Base-by-base conservation (phyloP, 1,284 basidiomycete genomes). In the Tetrapyrgos nigripes region DNA sequence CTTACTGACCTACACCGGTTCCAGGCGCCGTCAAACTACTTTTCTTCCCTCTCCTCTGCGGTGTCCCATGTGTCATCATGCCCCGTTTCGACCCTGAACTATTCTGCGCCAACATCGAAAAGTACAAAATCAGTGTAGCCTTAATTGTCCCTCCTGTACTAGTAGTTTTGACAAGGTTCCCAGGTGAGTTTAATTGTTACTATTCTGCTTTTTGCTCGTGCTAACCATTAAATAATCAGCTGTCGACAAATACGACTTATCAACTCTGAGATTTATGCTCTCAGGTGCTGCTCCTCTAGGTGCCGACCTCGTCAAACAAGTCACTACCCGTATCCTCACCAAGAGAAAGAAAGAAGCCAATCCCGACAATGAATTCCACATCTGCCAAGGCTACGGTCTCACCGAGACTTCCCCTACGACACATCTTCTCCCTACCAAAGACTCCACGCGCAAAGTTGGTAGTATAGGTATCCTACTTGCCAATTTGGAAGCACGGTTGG, bases 81-180 rank as follows among this genome's bases (percentile, higher is more conserved):
- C 78, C 86, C 0, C 84, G 84, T 17, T 96, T 94, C 70, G 89
- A 95, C 61, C 86, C 94, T 2, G 78, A 80, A 9, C 74, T 80
- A 27, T 94, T 93, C 65, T 89, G 91, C 69, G 77, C 78, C 29
- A 79, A 83, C 53, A 82, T 93, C 46, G 81, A 88, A 63, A 80
- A 81, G 62, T 92, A 92, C 76, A 83, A 79, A 53, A 80, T 88
- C 53, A 90, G 89, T 0, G 54, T 75, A 37, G 69, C 82, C 0
- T 76, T 94, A 6, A 80, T 96, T 44, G 95, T 97, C 0, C 95
- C 96, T 0, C 95, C 95, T 0, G 87, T 97, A 48, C 77, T 95
- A 4, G 86, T 97, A 5, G 79, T 86, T 1, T 78, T 95, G 24
- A 79, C 87, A 1, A 85, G 85, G 52, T 87, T 89, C 65, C 81